Percentiles rank a stretch among this genome's conserved stretches.
phyloP scores from a whole-genome alignment of 257 asterid genomes.

The Nyctanthes arbortristis region DNA sequence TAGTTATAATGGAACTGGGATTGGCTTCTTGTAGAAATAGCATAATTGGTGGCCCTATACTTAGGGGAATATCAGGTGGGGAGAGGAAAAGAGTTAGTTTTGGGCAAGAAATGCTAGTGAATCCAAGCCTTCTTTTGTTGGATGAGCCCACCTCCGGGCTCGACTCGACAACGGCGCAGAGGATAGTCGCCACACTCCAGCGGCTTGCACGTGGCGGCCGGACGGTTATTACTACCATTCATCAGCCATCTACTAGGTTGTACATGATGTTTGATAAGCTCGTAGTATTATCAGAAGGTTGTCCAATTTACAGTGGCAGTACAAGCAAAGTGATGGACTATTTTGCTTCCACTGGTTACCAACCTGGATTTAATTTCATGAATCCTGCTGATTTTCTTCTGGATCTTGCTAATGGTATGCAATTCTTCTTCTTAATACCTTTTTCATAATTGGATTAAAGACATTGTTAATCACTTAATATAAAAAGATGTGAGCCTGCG shows the following conservation, averaged over 20 bases:
- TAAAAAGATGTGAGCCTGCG: not conserved
- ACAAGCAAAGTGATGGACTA: slow-evolving; percentile 56
- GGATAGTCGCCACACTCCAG: slow-evolving; percentile 56
- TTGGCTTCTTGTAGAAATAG: slow-evolving; percentile 59
- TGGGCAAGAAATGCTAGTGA: slow-evolving; percentile 86
- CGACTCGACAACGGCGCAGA: slow-evolving; percentile 81
- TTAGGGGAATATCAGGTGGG: slow-evolving; percentile 85
- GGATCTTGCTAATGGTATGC: slow-evolving; percentile 89
- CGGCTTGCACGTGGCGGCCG: slow-evolving; percentile 69
- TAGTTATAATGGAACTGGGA: slow-evolving; percentile 58
- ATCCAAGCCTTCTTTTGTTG: slow-evolving; percentile 70
- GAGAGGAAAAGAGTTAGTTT: slow-evolving; percentile 83
- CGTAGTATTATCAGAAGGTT: slow-evolving; percentile 69
- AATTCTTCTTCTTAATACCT: not conserved
- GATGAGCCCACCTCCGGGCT: slow-evolving; percentile 96
- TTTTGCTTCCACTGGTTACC: slow-evolving; percentile 60
- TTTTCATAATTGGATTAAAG: no score
- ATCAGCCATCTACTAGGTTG: slow-evolving; percentile 90
- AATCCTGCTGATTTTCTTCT: slow-evolving; percentile 91
- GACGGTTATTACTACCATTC: slow-evolving; percentile 73
- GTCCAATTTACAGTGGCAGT: slow-evolving; percentile 59
- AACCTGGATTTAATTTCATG: slow-evolving; percentile 53
- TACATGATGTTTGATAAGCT: slow-evolving; percentile 77
- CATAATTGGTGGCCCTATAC: slow-evolving; percentile 57
- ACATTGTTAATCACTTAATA: not conserved